Conservation (phyloP, 148 eudicot genomes). For the Polygonum aviculare region DNA sequence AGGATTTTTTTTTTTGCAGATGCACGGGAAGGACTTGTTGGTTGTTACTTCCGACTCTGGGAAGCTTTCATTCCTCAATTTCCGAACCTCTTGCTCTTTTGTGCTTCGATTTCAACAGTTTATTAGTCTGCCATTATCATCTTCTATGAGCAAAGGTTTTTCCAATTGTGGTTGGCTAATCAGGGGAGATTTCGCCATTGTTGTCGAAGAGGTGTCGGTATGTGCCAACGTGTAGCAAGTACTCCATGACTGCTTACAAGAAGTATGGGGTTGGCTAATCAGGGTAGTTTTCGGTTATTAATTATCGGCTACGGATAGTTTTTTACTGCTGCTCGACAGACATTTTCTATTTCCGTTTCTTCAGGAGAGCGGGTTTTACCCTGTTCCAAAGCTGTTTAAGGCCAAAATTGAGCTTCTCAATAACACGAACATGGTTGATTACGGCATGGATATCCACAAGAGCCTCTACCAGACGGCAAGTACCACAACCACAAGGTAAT, state of each 20-base stretch:
- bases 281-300: conserved; percentile 34
- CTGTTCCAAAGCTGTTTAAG: conserved; percentile 60
- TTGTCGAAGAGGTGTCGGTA: conserved; percentile 84
- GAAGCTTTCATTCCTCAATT: conserved; percentile 68
- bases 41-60: conserved; percentile 86
- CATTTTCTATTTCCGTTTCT: conserved; percentile 87
- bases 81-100: background rate
- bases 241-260: conserved; percentile 93
- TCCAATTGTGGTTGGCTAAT: conserved; percentile 7
- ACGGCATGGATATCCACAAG: conserved; percentile 96
- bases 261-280: conserved; percentile 61
- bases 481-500: conserved; percentile 83
- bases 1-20: conserved; percentile 23
- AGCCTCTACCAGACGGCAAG: conserved; percentile 70
- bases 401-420: conserved; percentile 80
- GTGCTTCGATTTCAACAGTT: background rate
- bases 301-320: background rate
- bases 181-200: conserved; percentile 91
- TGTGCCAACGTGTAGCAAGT: conserved; percentile 93
- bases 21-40: conserved; percentile 58
- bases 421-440: conserved; percentile 91
- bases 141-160: background rate
- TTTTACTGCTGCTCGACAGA: conserved; percentile 54
- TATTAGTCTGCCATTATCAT: background rate
- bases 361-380: conserved; percentile 54